Conservation (phyloP, 345 rosid genomes). For the Populus davidiana region DNA sequence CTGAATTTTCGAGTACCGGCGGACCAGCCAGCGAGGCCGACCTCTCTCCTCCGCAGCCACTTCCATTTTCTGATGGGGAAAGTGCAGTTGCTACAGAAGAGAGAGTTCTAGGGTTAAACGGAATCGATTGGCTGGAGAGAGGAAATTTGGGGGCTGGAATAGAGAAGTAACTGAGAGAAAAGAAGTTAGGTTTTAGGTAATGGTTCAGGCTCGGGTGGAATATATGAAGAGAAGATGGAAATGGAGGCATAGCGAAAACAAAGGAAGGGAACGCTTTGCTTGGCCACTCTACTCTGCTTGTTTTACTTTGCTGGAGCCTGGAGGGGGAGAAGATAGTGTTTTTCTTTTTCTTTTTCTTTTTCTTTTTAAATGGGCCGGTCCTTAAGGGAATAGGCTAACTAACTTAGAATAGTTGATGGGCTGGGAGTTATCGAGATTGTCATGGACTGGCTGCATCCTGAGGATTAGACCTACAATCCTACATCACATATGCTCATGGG, state of each 20-base stretch:
- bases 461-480: too few relatives aligned
- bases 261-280: background rate
- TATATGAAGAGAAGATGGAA: constrained; percentile 26
- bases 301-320: too few relatives aligned
- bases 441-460: too few relatives aligned
- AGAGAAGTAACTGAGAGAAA: constrained; percentile 16
- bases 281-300: background rate
- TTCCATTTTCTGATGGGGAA: constrained; percentile 14
- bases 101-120: constrained; percentile 23
- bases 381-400: too few relatives aligned
- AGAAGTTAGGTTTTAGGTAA: constrained; percentile 36
- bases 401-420: too few relatives aligned
- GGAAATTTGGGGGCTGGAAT: constrained; percentile 10
- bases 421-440: too few relatives aligned
- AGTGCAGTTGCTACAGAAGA: constrained; percentile 34
- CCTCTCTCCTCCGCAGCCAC: constrained; percentile 40
- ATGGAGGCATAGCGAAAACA: constrained; percentile 32
- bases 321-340: background rate
- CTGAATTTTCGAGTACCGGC: constrained; percentile 34
- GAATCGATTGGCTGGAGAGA: constrained; percentile 16
- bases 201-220: constrained; percentile 32
- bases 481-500: too few relatives aligned
- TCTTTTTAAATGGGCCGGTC: too few relatives aligned
- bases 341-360: background rate
- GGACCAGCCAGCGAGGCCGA: constrained; percentile 53